Base-by-base conservation (phyloP, 495 filamentous ascomycete species). In the Aspergillus ostianus region DNA sequence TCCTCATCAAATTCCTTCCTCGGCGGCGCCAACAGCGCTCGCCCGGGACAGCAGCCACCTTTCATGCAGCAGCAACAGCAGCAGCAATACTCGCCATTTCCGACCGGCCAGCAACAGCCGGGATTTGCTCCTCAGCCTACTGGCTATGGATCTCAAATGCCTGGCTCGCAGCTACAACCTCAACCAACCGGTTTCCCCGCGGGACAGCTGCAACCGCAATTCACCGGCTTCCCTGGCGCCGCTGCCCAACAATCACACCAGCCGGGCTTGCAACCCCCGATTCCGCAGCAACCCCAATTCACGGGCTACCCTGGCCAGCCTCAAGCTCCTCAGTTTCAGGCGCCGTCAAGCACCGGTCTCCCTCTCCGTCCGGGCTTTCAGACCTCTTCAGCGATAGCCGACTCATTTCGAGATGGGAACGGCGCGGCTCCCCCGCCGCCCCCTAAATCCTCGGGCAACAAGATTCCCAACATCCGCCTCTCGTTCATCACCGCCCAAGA, bases 401-500 rank as follows among this genome's bases (percentile, higher is more conserved):
- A 91, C 66, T 96, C 90, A 20, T 97, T 97, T 77, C 83, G 87
- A 64, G 66, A 63, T 59, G 62, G 62, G 9, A 58, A 69, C 44
- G 69, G 60, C 13, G 59, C 69, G 15, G 78, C 81, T 44, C 80
- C 82, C 12, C 72, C 87, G 46, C 81, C 85, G 36, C 75, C 82
- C 1, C 78, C 88, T 3, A 79, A 80, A 65, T 71, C 81, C 19
- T 73, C 81, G 20, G 55, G 59, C 3, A 64, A 56, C 47, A 93
- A 87, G 75, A 97, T 99, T 52, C 95, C 95, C n/a, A 98, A 90
- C 68, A 94, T 97, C 56, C 81, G 95, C 50, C 78, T 99, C 48
- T 96, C 92, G 6, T 99, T 98, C 66, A 93, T 99, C 57, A 97
- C 95, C 1, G 92, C 90, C 21, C 86, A 89, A 63, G 95, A 99